These are phyloP conservation scores for Colletotrichum agaves DNA, from an alignment of 2,329 filamentous ascomycete genomes.

Conservation along the genomic window DNA sequence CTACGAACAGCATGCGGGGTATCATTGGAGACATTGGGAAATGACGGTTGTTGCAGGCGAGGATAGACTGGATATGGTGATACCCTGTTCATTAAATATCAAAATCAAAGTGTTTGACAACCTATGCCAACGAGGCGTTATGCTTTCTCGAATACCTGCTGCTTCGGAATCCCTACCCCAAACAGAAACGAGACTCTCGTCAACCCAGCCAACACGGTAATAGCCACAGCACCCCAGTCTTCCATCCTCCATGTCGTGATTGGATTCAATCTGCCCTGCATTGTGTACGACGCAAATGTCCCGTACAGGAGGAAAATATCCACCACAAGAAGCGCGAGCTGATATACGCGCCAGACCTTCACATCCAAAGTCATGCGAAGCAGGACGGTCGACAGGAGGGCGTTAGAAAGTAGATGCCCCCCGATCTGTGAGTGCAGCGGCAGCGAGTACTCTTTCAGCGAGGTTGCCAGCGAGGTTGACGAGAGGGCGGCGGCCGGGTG, in stretches of 20 bases:
- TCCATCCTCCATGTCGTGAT: conserved; percentile 20
- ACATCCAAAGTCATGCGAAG: neutral
- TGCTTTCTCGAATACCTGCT: neutral
- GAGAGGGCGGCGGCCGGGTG: conserved; percentile 11
- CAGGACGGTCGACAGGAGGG: conserved; percentile 17
- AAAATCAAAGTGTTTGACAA: neutral
- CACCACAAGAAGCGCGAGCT: conserved; percentile 16
- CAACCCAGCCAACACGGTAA: conserved; percentile 1
- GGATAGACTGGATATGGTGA: conserved; percentile 38
- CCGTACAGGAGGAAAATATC: conserved; percentile 23
- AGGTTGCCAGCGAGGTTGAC: neutral
- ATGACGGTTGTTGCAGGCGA: conserved; percentile 6
- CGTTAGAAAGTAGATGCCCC: conserved; percentile 19
- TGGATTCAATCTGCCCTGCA: conserved; percentile 4
- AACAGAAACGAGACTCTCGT: conserved; percentile 2
- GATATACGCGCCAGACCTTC: conserved; percentile 8
- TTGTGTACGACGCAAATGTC: neutral
- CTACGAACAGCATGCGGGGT: conserved; percentile 4
- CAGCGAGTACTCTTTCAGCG: neutral
- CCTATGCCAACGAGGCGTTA: neutral
- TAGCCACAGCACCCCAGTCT: conserved; percentile 18
- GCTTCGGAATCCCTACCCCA: conserved; percentile 1
- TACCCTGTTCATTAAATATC: conserved; percentile 34
- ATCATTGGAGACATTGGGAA: conserved; percentile 19
- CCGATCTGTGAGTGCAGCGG: conserved; percentile 25